Evolutionary conservation across 768 basidiomycete species (phyloP).

Genomic region (Leccinum rimulosum): DNA sequence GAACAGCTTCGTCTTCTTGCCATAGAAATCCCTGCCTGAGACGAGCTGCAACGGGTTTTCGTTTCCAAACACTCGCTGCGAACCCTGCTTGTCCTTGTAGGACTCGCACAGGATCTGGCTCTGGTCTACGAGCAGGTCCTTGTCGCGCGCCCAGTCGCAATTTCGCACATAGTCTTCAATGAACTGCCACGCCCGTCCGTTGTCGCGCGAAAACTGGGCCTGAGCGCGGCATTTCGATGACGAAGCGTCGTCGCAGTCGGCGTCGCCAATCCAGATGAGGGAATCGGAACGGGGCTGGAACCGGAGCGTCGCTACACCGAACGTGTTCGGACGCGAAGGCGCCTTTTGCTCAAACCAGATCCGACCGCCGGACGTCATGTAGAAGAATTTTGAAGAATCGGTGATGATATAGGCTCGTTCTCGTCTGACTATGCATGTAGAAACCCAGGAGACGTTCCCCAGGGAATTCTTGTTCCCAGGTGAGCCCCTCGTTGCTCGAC

Average conservation of each 20-base stretch:
- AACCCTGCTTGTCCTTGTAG: slow-evolving; percentile 77
- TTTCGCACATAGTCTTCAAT: slow-evolving; percentile 87
- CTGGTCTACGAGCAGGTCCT: slow-evolving; percentile 73
- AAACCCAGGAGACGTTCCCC: slow-evolving; percentile 73
- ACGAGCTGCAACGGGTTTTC: slow-evolving; percentile 76
- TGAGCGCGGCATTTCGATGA: slow-evolving; percentile 64
- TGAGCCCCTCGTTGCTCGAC: slow-evolving; percentile 92
- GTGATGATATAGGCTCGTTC: slow-evolving; percentile 94
- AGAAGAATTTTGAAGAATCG: slow-evolving; percentile 54
- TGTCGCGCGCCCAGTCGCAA: slow-evolving; percentile 90
- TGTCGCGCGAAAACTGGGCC: slow-evolving; percentile 70
- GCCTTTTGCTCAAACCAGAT: slow-evolving; percentile 56
- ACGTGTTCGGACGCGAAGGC: slow-evolving; percentile 75
- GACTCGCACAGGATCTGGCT: slow-evolving; percentile 92
- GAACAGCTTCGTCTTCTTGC: slow-evolving; percentile 72
- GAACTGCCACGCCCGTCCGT: slow-evolving; percentile 73
- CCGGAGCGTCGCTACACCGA: slow-evolving; percentile 71
- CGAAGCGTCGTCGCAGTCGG: slow-evolving; percentile 50
- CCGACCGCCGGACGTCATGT: slow-evolving; percentile 81
- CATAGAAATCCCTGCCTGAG: slow-evolving; percentile 71
- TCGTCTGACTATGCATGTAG: slow-evolving; percentile 77
- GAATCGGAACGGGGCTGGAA: slow-evolving; percentile 87
- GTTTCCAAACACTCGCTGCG: slow-evolving; percentile 56
- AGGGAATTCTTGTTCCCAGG: slow-evolving; percentile 70
- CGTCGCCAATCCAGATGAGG: slow-evolving; percentile 86